Conservation (phyloP, 139 green algal species). For the Chlamydomonas incerta region DNA sequence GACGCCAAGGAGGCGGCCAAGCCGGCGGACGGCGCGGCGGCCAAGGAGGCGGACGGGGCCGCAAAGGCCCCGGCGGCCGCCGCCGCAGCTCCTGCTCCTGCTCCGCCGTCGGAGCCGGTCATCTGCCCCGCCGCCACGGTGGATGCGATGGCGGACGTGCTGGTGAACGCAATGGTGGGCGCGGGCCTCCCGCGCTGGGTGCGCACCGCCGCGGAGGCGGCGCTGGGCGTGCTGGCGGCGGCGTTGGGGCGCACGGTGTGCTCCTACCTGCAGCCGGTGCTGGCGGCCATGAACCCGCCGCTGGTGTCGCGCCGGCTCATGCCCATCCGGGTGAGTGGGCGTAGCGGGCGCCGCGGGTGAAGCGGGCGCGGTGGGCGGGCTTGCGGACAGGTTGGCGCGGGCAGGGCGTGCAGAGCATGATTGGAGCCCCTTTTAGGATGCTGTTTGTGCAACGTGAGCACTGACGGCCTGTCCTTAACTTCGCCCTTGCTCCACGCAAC, state of each 20-base stretch:
- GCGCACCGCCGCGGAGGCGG: slow-evolving; percentile 36
- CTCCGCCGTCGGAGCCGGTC: neutral
- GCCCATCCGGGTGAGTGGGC: slow-evolving; percentile 62
- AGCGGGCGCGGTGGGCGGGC: neutral
- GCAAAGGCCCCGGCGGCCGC: neutral
- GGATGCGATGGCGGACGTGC: slow-evolving; percentile 50
- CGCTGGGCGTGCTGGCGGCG: slow-evolving; percentile 51
- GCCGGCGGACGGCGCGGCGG: neutral
- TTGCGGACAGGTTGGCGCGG: too few relatives aligned
- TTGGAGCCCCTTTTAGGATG: too few relatives aligned
- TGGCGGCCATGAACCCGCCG: slow-evolving; percentile 49
- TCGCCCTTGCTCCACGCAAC: too few relatives aligned
- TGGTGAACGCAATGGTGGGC: slow-evolving; percentile 54
- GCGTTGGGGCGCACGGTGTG: slow-evolving; percentile 40
- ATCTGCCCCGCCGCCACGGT: neutral
- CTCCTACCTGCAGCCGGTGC: slow-evolving; percentile 48
- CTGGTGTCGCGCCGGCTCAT: slow-evolving; percentile 68
- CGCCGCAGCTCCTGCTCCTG: neutral
- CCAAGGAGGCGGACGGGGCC: neutral
- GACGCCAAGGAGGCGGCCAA: neutral
- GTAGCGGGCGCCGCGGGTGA: slow-evolving; percentile 39
- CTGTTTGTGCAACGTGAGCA: too few relatives aligned
- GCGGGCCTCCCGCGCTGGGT: slow-evolving; percentile 48
- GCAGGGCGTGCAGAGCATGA: too few relatives aligned
- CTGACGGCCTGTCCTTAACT: too few relatives aligned